Conservation (phyloP, 2,329 filamentous ascomycete species). For the Phyllachora maydis region DNA sequence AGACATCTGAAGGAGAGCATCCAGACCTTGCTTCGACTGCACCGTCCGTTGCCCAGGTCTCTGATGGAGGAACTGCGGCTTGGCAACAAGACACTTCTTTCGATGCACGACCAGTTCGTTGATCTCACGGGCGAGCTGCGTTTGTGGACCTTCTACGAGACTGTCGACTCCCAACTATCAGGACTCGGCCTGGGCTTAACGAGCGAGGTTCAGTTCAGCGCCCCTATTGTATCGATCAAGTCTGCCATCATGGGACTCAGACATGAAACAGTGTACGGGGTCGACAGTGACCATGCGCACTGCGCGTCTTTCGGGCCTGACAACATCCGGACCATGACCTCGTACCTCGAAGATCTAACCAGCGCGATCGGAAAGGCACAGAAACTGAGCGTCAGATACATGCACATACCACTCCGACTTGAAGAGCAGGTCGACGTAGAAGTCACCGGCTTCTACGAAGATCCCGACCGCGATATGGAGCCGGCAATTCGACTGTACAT, state of each 20-base stretch:
- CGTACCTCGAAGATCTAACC: conserved; percentile 15
- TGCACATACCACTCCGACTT: conserved; percentile 24
- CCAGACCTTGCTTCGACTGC: conserved; percentile 26
- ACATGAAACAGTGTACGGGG: conserved; percentile 27
- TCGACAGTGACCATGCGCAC: conserved; percentile 32
- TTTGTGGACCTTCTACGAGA: conserved; percentile 44
- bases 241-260: conserved; percentile 28
- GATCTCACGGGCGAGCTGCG: conserved; percentile 34
- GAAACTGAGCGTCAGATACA: conserved; percentile 11
- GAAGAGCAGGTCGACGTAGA: conserved; percentile 34
- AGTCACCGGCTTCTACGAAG: conserved; percentile 38
- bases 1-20: conserved; percentile 32
- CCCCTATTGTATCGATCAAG: conserved; percentile 36
- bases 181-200: conserved; percentile 14
- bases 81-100: conserved; percentile 24
- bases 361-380: conserved; percentile 16
- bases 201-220: conserved; percentile 32
- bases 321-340: conserved; percentile 24
- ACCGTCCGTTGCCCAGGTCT: conserved; percentile 24
- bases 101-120: conserved; percentile 31
- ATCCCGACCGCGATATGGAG: conserved; percentile 18
- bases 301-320: conserved; percentile 30
- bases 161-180: conserved; percentile 34
- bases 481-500: conserved; percentile 25
- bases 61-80: conserved; percentile 28